Evolutionary conservation across 1,284 basidiomycete genomes (phyloP), one percentile per base, ranked within the genome.

Genomic region (Sporisorium reilianum): DNA sequence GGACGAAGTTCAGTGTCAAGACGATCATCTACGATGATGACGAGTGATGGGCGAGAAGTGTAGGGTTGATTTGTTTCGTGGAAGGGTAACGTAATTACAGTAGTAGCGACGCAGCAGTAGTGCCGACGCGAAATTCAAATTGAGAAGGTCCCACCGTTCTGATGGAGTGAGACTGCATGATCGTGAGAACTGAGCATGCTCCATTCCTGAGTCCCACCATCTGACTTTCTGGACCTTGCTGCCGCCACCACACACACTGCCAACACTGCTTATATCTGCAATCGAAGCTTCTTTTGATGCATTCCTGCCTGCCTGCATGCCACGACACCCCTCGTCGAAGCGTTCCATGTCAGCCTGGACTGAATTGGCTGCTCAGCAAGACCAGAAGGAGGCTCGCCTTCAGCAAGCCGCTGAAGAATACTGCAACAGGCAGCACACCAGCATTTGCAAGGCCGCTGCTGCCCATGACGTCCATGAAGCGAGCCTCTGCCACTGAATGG

Each of bases 1-100:
- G 93, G 74, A 91, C 67, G 18, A 79, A 77, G 45, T 75, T 79
- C 23, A 68, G 63, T 18, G 76, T 80, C 56, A 81, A 81, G 74
- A 81, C 79, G 18, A 71, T 81, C 60, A 81, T 81, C 57, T 67
- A 79, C 34, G 79, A 81, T 55, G 76, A 80, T 32, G 25, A 70
- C 46, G 55, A 68, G 57, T 63, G 50, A 30, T 4, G 18, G 10
- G 28, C 6, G 25, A n/a, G 11, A 2, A 23, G 18, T 26, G 12
- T 16, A 42, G 44, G 22, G 25, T 45, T 26, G 23, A 18, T 45
- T 5, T 12, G 12, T 18, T 26, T 45, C 14, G 23, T 45, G 14
- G 16, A 45, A 16, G 11, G 45, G 26, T 46, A 46, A n/a, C n/a
- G n/a, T n/a, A n/a, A n/a, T n/a, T n/a, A n/a, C n/a, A n/a, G n/a